phyloP scores from a whole-genome alignment of 768 basidiomycete species.

The Tylopilus cervinicoccineus region DNA sequence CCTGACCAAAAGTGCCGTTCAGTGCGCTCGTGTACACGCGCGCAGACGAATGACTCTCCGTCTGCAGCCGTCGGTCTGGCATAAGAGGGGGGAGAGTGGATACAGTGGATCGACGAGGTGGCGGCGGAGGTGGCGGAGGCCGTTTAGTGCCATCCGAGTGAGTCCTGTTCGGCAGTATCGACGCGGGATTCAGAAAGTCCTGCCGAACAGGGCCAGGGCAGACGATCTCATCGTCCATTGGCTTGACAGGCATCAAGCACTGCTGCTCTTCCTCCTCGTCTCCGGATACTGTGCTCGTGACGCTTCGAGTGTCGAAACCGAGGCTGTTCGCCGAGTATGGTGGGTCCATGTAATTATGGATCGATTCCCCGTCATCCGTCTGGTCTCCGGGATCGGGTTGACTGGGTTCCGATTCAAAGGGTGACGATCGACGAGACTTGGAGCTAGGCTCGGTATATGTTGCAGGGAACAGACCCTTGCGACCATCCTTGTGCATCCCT shows the following conservation, averaged over 20 bases:
- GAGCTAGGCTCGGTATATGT: slow-evolving; percentile 57
- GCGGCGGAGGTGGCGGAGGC: slow-evolving; percentile 48
- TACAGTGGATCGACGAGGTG: slow-evolving; percentile 49
- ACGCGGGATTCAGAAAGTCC: slow-evolving; percentile 5
- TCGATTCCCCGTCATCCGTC: slow-evolving; percentile 23
- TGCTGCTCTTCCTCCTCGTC: slow-evolving; percentile 47
- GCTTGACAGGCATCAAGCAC: slow-evolving; percentile 28
- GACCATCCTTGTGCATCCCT: slow-evolving; percentile 62
- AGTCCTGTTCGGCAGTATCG: slow-evolving; percentile 23
- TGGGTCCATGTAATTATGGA: slow-evolving; percentile 19
- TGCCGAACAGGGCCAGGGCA: slow-evolving; percentile 22
- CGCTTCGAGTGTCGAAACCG: slow-evolving; percentile 35
- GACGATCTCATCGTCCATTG: slow-evolving; percentile 22
- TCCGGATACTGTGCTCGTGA: slow-evolving; percentile 40
- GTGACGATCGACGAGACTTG: slow-evolving; percentile 23
- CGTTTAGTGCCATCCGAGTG: slow-evolving; percentile 32
- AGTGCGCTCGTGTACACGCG: slow-evolving; percentile 27
- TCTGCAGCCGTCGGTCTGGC: slow-evolving; percentile 38
- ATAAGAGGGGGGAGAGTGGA: slow-evolving; percentile 39
- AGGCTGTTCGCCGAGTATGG: slow-evolving; percentile 21
- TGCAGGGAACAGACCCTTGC: slow-evolving; percentile 77
- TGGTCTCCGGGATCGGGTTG: slow-evolving; percentile 12
- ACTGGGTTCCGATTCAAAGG: slow-evolving; percentile 30
- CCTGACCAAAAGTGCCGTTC: slow-evolving; percentile 33
- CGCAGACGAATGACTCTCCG: slow-evolving; percentile 10